Base-by-base conservation (phyloP, 2,329 filamentous ascomycete genomes). In the Xylaria sp. region DNA sequence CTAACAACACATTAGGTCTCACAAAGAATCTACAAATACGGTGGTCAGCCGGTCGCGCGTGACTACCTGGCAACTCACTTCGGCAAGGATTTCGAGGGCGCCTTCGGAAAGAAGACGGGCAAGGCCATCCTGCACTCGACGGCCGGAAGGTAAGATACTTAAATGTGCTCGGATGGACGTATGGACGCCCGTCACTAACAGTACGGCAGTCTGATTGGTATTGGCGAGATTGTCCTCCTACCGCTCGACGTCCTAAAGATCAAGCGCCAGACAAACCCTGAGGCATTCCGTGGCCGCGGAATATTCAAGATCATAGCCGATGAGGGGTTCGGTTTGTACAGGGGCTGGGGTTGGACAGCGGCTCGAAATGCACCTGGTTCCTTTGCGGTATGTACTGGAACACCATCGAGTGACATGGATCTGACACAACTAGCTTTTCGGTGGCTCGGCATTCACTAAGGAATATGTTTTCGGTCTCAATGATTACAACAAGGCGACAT, bases 51-150 rank as follows among this genome's bases (percentile, higher is more conserved):
- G 53, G 93, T 97, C 76, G 94, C 93, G 46, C 91, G 95, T 63
- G 96, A 99, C 83, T 97, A 92, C 82, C 88, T 99, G 61, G 87
- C 88, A 61, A 83, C 87, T 78, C 87, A 98, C 86, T 91, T 97
- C 79, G 92, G 93, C 74, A 86, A 88, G 75, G 86, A 90, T 74
- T 99, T 99, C 80, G 95, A 98, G 81, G 84, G 86, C 74, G 89
- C 93, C 11, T 99, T 99, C 78, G 96, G 96, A 79, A 94, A 94
- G 85, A 97, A 97, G 82, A 97, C 93, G 44, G 96, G 96, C 81
- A 98, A 99, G 87, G 95, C 96, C 15, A 94, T 99, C 77, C 92
- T 99, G 92, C 93, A 97, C 84, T 97, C 96, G 26, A 97, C 93
- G 60, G 96, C 96, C 71, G 96, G 96, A 85, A 93, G 91, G 90